Percentiles rank a stretch among this genome's conserved stretches.
phyloP scores from a whole-genome alignment of 805 yeast species.

The Saccharomycopsis fodiens region DNA sequence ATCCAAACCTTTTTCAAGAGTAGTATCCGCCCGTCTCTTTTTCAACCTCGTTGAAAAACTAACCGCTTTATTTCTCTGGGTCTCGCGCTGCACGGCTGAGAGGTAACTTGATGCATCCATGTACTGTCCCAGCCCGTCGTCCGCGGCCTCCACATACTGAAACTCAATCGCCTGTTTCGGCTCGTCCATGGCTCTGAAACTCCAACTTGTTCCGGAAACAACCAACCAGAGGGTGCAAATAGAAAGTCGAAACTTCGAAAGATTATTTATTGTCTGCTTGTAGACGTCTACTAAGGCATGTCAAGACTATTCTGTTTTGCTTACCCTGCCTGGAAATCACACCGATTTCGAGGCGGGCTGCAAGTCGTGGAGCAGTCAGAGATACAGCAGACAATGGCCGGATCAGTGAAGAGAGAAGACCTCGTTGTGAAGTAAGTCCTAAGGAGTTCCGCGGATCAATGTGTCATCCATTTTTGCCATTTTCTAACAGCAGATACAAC shows the following conservation, averaged over 20 bases:
- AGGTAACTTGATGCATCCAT: constrained; percentile 17
- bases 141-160: constrained; percentile 6
- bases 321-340: no score
- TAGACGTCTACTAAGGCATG: no score
- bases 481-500: constrained; percentile 7
- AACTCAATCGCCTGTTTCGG: constrained; percentile 17
- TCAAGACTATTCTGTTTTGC: no score
- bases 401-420: constrained; percentile 19
- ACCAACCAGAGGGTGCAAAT: no score
- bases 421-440: constrained; percentile 19
- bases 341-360: no score
- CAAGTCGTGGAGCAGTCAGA: no score
- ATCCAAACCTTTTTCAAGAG: neutral
- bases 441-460: no score
- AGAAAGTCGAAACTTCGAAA: no score
- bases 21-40: neutral
- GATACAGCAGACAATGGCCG: constrained; percentile 1
- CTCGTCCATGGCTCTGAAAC: no score
- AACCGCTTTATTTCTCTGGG: constrained; percentile 4
- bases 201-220: no score
- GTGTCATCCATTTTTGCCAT: no score
- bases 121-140: constrained; percentile 3
- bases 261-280: no score
- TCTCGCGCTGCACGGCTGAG: constrained; percentile 16
- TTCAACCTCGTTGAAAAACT: neutral